A percentile compares a stretch with the other conserved stretches of the same genome.
phyloP scores from a whole-genome alignment of 2,329 filamentous ascomycete species.

The Xylaria sp. region DNA sequence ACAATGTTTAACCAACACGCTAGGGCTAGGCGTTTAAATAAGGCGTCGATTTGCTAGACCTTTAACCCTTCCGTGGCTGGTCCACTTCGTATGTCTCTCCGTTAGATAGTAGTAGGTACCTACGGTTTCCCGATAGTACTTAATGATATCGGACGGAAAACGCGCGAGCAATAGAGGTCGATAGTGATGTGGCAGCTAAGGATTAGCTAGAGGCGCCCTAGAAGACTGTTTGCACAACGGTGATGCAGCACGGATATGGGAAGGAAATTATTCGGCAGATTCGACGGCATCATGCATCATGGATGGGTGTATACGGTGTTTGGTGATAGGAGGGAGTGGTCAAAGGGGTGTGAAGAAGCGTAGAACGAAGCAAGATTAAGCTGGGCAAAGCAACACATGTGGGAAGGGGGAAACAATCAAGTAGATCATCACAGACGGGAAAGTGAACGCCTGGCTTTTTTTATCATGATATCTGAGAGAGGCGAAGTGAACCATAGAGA shows the following conservation, averaged over 20 bases:
- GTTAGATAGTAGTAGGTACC: constrained; percentile 23
- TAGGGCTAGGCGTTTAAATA: constrained; percentile 32
- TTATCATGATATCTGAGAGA: constrained; percentile 33
- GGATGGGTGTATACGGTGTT: constrained; percentile 39
- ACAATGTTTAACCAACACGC: constrained; percentile 18
- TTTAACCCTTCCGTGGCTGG: constrained; percentile 31
- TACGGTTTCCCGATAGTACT: constrained; percentile 30
- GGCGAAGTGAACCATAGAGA: constrained; percentile 27
- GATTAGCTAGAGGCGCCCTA: constrained; percentile 44
- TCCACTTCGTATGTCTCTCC: constrained; percentile 31
- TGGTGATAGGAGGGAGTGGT: constrained; percentile 31
- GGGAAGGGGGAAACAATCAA: constrained; percentile 28
- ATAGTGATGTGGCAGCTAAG: constrained; percentile 48
- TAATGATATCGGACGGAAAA: constrained; percentile 37
- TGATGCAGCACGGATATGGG: constrained; percentile 48
- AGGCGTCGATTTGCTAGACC: constrained; percentile 11
- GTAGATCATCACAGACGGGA: constrained; percentile 18
- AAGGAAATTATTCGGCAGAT: constrained; percentile 47
- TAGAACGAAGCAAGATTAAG: constrained; percentile 20
- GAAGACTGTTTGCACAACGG: constrained; percentile 48
- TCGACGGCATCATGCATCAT: constrained; percentile 50
- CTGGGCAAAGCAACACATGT: constrained; percentile 30
- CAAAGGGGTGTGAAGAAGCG: constrained; percentile 28
- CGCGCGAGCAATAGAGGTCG: constrained; percentile 34
- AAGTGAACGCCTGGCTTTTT: constrained; percentile 27